Evolutionary conservation across 2,329 filamentous ascomycete genomes (phyloP), one percentile per base, ranked within the genome.

Genomic region (Parasarocladium wereldwijsianum): DNA sequence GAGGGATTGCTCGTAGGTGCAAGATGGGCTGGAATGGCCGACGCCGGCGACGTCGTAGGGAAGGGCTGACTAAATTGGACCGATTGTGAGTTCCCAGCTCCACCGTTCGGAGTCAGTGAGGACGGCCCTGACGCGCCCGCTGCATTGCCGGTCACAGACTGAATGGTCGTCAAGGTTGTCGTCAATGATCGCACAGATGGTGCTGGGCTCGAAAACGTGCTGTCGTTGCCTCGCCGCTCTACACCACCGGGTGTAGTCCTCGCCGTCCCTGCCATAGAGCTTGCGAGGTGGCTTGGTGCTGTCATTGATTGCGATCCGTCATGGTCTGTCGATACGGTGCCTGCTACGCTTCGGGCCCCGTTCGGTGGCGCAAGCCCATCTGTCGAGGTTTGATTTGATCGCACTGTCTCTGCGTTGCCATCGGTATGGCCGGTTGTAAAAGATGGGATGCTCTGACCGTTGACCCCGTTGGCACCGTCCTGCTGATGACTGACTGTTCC

Each of bases 111-210:
- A 36, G 41, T 44, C 29, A n/a, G n/a, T n/a, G n/a, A n/a, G n/a
- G n/a, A n/a, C n/a, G 37, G 45, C 37, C 38, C 43, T 39, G 32
- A 48, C 28, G 52, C 58, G 32, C 54, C 57, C 26, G 58, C 44
- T 32, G 46, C 45, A 29, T 46, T 52, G 13, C 62, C 63, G 31
- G 69, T 71, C 37, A 72, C 62, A 1, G 82, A 87, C 44, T 87
- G 82, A 35, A 92, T 85, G 0, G 82, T 92, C 0, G 83, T 90
- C 32, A 92, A 61, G 2, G 82, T 90, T 1, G 82, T 90, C 2
- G 82, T 82, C 32, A 92, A 60, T 3, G 81, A 87, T 36, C 75
- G 76, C 27, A 84, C 73, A 6, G 81, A 87, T 16, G 81, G 81
- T 19, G 81, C 78, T 2, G 82, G 81, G 9, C 81, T 86, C 12